Evolutionary conservation across 2,329 filamentous ascomycete species (phyloP), one percentile per base, ranked within the genome.

Genomic region (Beauveria bassiana): DNA sequence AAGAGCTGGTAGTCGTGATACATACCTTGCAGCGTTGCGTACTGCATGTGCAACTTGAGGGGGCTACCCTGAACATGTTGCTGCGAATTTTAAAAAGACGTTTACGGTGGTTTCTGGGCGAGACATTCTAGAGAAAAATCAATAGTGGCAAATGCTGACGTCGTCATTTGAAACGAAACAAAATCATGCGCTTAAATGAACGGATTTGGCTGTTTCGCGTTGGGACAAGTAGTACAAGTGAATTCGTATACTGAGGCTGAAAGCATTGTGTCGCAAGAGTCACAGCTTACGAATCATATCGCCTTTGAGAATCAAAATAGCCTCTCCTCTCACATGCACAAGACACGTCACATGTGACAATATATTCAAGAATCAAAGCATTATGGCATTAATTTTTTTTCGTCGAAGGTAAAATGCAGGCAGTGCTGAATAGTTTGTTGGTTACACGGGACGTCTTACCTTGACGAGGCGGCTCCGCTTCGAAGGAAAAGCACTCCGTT

Each of bases 381-480:
- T 38, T 38, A 14, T 12, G 34, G 12, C 34, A 38, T 38, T 14
- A 38, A 12, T 0, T 5, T 38, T 5, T 38, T 38, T 1, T 38
- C 3, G 34, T 38, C 34, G 14, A 38, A 14, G 5, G 34, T 12
- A 12, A 38, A 56, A 54, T 22, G 40, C 28, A 31, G 22, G 51
- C 22, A 31, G 18, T 38, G 12, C 34, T n/a, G n/a, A n/a, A n/a
- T 38, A 16, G 34, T 16, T 6, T 57, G 20, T 57, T 57, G 54
- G 54, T 57, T 40, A 47, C 54, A 57, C 54, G n/a, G 31, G 28
- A 16, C 12, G 54, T 57, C 54, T 57, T 57, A 20, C 28, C 40
- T 31, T 49, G 43, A 57, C 54, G 54, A 28, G 45, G 43, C 43
- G 54, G 43, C 54, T 40, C 12, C 54, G 54, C 54, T 26, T 45